Evolutionary conservation across 805 yeast species (phyloP), one percentile per base, ranked within the genome.

Genomic region (Candida gorgasii): DNA sequence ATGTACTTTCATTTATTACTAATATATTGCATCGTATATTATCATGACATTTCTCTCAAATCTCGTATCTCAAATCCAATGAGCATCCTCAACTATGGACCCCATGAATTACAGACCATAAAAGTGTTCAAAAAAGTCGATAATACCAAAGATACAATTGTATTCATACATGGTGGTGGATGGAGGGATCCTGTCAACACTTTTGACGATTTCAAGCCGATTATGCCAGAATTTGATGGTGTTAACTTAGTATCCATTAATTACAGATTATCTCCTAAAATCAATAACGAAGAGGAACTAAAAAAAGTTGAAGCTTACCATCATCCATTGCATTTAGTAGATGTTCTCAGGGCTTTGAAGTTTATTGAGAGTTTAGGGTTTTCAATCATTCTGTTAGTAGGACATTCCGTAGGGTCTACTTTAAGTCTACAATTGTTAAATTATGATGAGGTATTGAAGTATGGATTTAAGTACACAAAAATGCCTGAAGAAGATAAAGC

Each of bases 111-210:
- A 19, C 73, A 70, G 37, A 41, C 36, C 13, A 28, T 67, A 24
- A 64, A 59, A 43, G 45, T 61, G 1, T 66, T 61, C 46, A 49
- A 53, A n/a, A 48, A 47, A 32, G 44, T 36, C 13, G 40, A 42
- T 2, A 11, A 16, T 6, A 43, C 46, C n/a, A 36, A 37, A 15
- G 42, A 55, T 2, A 60, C 76, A 14, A 41, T 78, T 5, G 72
- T 86, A 0, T 82, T 80, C 50, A 73, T 88, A 29, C 96, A 88
- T 61, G 96, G 96, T 1, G 96, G 96, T 0, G 95, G 89, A 0
- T 88, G 96, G 96, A 70, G 87, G 47, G 95, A 85, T 54, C 78
- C 80, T 1, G 57, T 48, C 2, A 82, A 84, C 55, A 82, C 89
- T 0, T 73, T 64, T 19, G 61, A 72, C 29, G 92, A 84, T 52